phyloP scores from a whole-genome alignment of 371 early-diverging fungal species.

The Apophysomyces elegans region DNA sequence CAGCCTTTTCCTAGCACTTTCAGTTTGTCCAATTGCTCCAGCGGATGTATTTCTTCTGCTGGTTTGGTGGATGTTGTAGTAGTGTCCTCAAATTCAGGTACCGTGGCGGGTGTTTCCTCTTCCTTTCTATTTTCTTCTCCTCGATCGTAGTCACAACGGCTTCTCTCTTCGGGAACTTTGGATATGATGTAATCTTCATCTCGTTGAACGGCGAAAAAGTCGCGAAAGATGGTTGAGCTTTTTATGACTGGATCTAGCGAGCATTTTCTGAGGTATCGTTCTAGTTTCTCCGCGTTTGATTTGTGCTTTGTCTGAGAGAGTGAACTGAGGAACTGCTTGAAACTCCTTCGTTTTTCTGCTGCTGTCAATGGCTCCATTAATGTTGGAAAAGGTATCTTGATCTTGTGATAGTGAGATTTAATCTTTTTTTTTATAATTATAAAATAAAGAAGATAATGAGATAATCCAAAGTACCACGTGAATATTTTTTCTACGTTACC shows the following conservation, averaged over 20 bases:
- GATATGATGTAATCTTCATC: conserved; percentile 41
- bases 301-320: conserved; percentile 33
- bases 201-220: conserved; percentile 52
- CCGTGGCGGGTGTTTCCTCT: not conserved
- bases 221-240: conserved; percentile 45
- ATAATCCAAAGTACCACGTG: conserved; percentile 1
- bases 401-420: conserved; percentile 44
- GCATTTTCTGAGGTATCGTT: conserved; percentile 47
- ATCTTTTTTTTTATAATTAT: conserved; percentile 25
- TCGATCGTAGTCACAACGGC: not conserved
- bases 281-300: conserved; percentile 50
- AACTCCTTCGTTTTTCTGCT: conserved; percentile 39
- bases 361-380: conserved; percentile 31
- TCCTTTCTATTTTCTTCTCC: not conserved
- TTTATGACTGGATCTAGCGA: conserved; percentile 34
- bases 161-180: conserved; percentile 13
- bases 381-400: conserved; percentile 49
- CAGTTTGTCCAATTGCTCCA: conserved; percentile 31
- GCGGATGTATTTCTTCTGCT: conserved; percentile 7
- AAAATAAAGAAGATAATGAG: conserved; percentile 5
- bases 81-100: not conserved
- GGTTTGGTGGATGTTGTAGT: conserved; percentile 6
- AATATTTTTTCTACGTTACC: not conserved
- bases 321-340: conserved; percentile 35
- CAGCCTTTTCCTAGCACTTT: conserved; percentile 59